Base-by-base conservation (phyloP, 2,329 filamentous ascomycete species). In the Madurella fahalii region DNA sequence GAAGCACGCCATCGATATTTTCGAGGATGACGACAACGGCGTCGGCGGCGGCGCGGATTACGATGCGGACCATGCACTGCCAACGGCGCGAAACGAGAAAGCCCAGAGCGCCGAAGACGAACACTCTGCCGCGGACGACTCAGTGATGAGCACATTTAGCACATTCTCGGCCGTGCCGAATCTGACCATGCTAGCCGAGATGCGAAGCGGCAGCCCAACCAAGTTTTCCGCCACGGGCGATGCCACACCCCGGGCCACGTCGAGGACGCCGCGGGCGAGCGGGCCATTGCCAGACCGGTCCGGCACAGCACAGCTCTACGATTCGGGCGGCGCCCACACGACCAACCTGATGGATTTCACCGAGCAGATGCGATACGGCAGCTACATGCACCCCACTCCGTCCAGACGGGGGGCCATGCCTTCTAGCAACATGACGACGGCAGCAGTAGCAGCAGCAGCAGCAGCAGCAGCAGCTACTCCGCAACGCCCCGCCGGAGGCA, bases 281-380 rank as follows among this genome's bases (percentile, higher is more conserved):
- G 66, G 68, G 47, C 64, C 54, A 54, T 63, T 64, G 63, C 70
- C 50, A 63, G 66, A 49, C 59, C 64, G 60, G 65, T 64, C 39
- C 69, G 72, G 45, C 72, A 82, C 68, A 20, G 49, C 49, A 18
- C 50, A 54, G 18, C 31, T 46, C 39, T 83, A 41, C 77, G 80
- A 58, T 70, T 73, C 42, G 9, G 47, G 69, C 31, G 70, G 65
- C 54, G 72, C 71, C 46, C 81, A 87, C 65, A 89, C 87, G 3
- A 87, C 88, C 15, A 95, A 89, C 64, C 78, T 96, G 34, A 78
- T 90, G 62, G 94, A 97, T 67, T 95, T 96, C 64, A 95, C 90
- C 0, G 89, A 94, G 56, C 89, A 91, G 63, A 66, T 81, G 55
- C 67, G 78, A 51, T 69, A 75, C 62, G 71, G 71, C 68, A 41